Evolutionary conservation across 257 asterid genomes (phyloP), one percentile per base, ranked within the genome.

Genomic region (Plantago major): DNA sequence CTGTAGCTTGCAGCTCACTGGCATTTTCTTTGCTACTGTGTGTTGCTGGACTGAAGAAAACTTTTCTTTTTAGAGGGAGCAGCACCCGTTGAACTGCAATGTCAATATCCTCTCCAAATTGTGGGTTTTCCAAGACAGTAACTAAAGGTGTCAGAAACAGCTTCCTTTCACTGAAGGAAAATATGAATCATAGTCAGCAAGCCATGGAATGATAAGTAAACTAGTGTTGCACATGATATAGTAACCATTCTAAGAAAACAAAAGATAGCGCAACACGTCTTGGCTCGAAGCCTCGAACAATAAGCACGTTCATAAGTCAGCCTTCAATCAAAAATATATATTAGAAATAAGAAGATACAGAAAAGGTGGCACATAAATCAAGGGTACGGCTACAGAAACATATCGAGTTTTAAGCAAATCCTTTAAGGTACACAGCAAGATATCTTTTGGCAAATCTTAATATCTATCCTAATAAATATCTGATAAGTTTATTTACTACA

Each of bases 61-160:
- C 45, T 65, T 81, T 73, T 74, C 82, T 78, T 65, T 71, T 81
- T 54, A 93, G 64, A 55, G 97, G 95, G 63, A 79, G 75, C 14
- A 93, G 94, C 63, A 81, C 57, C 74, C 78, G 76, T 57, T 51
- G 56, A 38, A 89, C 94, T 57, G 95, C 97, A 68, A 66, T 67
- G 67, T 87, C 87, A 51, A 93, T 78, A 74, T 84, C 92, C 16
- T 48, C 73, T 59, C 96, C 95, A 65, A 78, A 79, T 22, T 55
- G 79, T 37, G 90, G 88, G 67, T 79, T 84, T 74, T 93, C 99
- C 87, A 87, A 61, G 67, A 82, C 53, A 60, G 99, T 87, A 62
- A 89, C 84, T 37, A 93, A 78, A 3, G 99, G 99, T 15, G 94
- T 87, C 73, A 89, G 74, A 84, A 89, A 87, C 66, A 67, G 79